Evolutionary conservation across 2,329 filamentous ascomycete species (phyloP), one percentile per base, ranked within the genome.

Genomic region (Alternaria metachromatica): DNA sequence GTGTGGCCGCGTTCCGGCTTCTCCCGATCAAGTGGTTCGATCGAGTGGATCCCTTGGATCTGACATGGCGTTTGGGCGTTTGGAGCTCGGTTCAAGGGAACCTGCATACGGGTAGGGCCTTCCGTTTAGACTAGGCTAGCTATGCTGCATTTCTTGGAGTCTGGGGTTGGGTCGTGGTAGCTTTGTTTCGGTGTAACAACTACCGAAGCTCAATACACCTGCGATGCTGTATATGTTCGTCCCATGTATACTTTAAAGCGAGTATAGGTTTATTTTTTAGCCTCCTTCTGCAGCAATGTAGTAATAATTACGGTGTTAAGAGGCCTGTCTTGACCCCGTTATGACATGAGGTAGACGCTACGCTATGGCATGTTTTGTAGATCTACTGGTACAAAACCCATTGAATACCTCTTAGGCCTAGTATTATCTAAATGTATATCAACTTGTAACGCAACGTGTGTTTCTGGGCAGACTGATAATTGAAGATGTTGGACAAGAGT

Each of bases 71-170:
- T 58, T 41, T 59, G 55, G 28, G 49, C 55, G 49, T 58, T 54
- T 46, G 55, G 15, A 43, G 51, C 53, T 51, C 53, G 51, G 51
- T 37, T 25, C 37, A 15, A 60, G 23, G 23, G 25, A 25, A 37
- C 59, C 53, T 51, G 53, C 58, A 44, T 61, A 33, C 45, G 58
- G 45, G 44, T 45, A 51, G 21, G 53, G 53, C 61, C 51, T 21
- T 28, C 43, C 33, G 33, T 63, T 58, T 48, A 54, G 58, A 62
- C 62, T 62, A 62, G 53, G 33, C 50, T 63, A 68, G 21, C 54
- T 53, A 60, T 63, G 23, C 21, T 60, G 55, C 59, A 60, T 63
- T 51, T 55, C 28, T 23, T 55, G 53, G 60, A 56, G 61, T 68
- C 48, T 59, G 64, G 63, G 56, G 54, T 60, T 15, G 5, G 6